Evolutionary conservation across 2,329 filamentous ascomycete genomes (phyloP).

Genomic region (Myriosclerotinia curreyana): DNA sequence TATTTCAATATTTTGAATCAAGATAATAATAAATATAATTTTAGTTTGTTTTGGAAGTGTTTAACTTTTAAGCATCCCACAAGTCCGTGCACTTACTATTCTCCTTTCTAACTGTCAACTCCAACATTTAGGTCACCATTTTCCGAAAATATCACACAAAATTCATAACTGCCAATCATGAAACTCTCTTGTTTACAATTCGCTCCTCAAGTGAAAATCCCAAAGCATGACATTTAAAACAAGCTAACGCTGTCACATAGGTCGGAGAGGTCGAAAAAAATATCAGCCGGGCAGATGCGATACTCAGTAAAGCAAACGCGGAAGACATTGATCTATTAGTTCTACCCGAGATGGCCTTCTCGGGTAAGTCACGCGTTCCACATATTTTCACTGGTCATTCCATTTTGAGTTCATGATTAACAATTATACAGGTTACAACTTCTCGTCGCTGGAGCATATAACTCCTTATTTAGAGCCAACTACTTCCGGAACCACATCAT

Average conservation of each 20-base stretch:
- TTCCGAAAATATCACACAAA: not conserved
- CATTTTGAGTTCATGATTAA: not conserved
- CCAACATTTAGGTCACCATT: not conserved
- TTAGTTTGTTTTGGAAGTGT: no score
- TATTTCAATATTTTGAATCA: no score
- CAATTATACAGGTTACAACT: constrained; percentile 66
- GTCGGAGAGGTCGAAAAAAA: constrained; percentile 70
- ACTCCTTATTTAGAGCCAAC: constrained; percentile 65
- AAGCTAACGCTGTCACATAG: constrained; percentile 37
- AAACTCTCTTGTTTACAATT: constrained; percentile 71
- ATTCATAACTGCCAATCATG: constrained; percentile 45
- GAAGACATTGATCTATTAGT: constrained; percentile 67
- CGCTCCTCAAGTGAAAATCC: constrained; percentile 52
- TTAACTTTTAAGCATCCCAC: no score
- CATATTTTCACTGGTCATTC: not conserved
- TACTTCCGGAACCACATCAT: constrained; percentile 61
- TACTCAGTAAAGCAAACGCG: constrained; percentile 53
- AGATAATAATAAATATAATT: no score
- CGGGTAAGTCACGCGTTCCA: constrained; percentile 48
- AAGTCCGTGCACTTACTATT: no score
- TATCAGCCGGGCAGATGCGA: constrained; percentile 61
- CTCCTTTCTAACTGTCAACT: not conserved
- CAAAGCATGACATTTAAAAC: not conserved
- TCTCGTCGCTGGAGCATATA: constrained; percentile 66
- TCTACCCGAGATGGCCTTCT: constrained; percentile 73